phyloP scores from a whole-genome alignment of 2,329 filamentous ascomycete species.

The Cordyceps cateniannulata region DNA sequence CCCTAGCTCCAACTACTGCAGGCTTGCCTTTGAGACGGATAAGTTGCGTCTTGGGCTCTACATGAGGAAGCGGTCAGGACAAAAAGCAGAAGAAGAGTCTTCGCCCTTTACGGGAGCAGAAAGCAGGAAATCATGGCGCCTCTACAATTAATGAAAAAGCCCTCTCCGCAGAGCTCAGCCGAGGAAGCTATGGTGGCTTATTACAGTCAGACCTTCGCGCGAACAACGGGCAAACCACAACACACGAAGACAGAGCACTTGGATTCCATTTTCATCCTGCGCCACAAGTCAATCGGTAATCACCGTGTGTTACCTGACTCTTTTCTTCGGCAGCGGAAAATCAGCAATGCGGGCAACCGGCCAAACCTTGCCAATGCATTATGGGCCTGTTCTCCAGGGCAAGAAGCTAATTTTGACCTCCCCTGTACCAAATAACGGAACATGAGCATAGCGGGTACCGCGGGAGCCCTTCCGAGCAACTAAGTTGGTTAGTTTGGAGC shows the following conservation, averaged over 20 bases:
- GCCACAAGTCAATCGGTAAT: constrained; percentile 5
- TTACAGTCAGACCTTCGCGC: not conserved
- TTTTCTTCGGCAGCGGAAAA: not conserved
- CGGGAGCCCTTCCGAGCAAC: constrained; percentile 5
- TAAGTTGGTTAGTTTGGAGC: not conserved
- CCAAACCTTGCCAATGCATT: not conserved
- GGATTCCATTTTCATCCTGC: not conserved
- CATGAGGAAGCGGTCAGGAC: constrained; percentile 8
- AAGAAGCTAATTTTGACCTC: not conserved
- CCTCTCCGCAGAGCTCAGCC: not conserved
- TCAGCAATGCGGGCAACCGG: not conserved
- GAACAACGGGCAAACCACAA: not conserved
- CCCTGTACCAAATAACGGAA: not conserved
- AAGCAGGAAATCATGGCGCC: too few relatives aligned
- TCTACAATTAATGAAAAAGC: not conserved
- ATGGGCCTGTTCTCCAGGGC: not conserved
- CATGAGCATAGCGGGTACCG: not conserved
- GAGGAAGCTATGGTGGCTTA: constrained; percentile 1
- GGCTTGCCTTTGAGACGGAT: not conserved
- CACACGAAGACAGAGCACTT: not conserved
- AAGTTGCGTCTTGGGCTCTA: not conserved
- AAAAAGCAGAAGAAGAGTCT: not conserved
- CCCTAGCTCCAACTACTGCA: not conserved
- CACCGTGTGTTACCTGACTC: not conserved
- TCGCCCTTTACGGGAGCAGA: too few relatives aligned